Conservation (phyloP, 805 yeast species). For the Kazachstania viticola region DNA sequence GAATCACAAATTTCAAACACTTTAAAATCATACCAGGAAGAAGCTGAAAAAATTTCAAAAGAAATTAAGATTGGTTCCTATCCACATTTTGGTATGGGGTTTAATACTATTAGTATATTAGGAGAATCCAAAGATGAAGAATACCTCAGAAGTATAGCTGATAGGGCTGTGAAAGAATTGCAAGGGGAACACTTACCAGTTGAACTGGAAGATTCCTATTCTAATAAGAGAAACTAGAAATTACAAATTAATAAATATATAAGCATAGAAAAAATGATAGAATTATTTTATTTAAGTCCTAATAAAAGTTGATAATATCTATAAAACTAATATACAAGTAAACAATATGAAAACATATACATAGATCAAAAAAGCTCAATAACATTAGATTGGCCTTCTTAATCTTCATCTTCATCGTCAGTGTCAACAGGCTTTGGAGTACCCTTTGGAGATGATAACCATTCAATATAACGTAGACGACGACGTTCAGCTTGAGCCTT, state of each 20-base stretch:
- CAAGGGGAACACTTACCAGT: slow-evolving; percentile 47
- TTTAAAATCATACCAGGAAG: slow-evolving; percentile 40
- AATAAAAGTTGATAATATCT: too few species aligned
- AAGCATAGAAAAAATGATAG: too few species aligned
- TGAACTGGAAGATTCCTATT: slow-evolving; percentile 39
- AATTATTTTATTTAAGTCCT: too few species aligned
- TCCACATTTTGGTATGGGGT: slow-evolving; percentile 58
- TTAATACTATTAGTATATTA: slow-evolving; percentile 63
- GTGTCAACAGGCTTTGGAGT: slow-evolving; percentile 92
- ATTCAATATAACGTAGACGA: slow-evolving; percentile 83
- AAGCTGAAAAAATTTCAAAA: slow-evolving; percentile 21
- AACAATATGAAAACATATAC: too few species aligned
- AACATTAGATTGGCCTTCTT: neutral
- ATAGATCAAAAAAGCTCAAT: too few species aligned
- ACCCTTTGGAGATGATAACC: slow-evolving; percentile 95
- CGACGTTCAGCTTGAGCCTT: slow-evolving; percentile 86
- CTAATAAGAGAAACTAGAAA: slow-evolving; percentile 12
- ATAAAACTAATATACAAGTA: too few species aligned
- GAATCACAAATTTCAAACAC: slow-evolving; percentile 66
- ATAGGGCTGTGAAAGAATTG: slow-evolving; percentile 34
- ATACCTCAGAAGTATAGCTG: slow-evolving; percentile 35
- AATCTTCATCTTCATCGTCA: slow-evolving; percentile 57
- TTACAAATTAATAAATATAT: too few species aligned
- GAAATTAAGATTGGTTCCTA: slow-evolving; percentile 70
- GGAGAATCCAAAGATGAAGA: slow-evolving; percentile 37